These are phyloP conservation scores for Diaporthe sp. DNA, from an alignment of 2,329 filamentous ascomycete genomes.

Conservation along the genomic window DNA sequence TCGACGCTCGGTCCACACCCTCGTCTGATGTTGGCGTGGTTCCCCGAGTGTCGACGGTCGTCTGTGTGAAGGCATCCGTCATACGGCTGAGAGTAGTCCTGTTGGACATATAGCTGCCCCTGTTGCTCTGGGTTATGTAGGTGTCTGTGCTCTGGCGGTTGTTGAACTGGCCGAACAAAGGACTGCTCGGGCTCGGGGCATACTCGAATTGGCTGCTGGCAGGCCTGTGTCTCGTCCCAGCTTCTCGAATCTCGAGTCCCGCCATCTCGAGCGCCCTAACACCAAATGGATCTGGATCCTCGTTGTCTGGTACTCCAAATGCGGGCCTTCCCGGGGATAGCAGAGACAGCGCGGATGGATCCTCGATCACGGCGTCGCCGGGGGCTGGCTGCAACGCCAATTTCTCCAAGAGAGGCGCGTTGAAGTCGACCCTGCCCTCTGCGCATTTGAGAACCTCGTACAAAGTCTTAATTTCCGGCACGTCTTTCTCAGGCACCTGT, in stretches of 20 bases:
- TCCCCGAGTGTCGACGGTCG: constrained; percentile 47
- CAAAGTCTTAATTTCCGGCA: constrained; percentile 70
- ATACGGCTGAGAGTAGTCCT: constrained; percentile 78
- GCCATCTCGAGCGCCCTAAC: constrained; percentile 92
- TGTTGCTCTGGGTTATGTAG: constrained; percentile 65
- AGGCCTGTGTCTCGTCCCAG: constrained; percentile 81
- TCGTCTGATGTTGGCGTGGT: constrained; percentile 55
- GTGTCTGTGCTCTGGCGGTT: constrained; percentile 80
- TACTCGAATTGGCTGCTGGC: constrained; percentile 87
- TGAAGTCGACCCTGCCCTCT: constrained; percentile 84
- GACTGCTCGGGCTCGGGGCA: constrained; percentile 81
- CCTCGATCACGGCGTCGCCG: constrained; percentile 75
- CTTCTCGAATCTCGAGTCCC: constrained; percentile 90
- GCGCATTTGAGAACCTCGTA: constrained; percentile 90
- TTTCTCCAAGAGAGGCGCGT: constrained; percentile 75
- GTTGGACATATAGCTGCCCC: constrained; percentile 81
- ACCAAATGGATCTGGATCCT: constrained; percentile 93
- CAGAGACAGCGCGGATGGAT: constrained; percentile 49
- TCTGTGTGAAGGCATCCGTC: constrained; percentile 78
- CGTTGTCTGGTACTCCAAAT: constrained; percentile 83
- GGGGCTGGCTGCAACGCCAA: constrained; percentile 78
- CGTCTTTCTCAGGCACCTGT: constrained; percentile 64
- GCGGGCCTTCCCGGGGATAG: constrained; percentile 56
- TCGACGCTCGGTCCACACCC: constrained; percentile 57
- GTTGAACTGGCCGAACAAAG: constrained; percentile 67